Evolutionary conservation across 129 eudicot species (phyloP).

Genomic region (Centrapalus pauciflorus): DNA sequence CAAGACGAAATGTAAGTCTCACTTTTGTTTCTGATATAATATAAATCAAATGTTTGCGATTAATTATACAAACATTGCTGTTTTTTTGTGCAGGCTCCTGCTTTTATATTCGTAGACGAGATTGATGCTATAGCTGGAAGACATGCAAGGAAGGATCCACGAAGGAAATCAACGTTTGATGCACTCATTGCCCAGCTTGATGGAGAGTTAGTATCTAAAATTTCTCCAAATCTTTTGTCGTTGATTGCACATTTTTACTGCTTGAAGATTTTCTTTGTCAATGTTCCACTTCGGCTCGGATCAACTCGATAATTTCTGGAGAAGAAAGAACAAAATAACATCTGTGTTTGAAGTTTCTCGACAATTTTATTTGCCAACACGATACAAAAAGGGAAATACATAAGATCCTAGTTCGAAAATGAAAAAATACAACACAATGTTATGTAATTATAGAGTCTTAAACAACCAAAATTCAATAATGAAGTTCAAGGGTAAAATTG

Average conservation of each 20-base stretch:
- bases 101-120: conserved; percentile 92
- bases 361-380: too few species aligned
- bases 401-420: too few species aligned
- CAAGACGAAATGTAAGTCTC: conserved; percentile 71
- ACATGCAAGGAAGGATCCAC: conserved; percentile 79
- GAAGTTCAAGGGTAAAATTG: too few species aligned
- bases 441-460: too few species aligned
- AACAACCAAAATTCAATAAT: too few species aligned
- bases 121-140: conserved; percentile 97
- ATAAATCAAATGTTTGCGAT: neutral
- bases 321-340: too few species aligned
- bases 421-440: too few species aligned
- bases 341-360: too few species aligned
- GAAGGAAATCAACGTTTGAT: conserved; percentile 76
- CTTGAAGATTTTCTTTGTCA: too few species aligned
- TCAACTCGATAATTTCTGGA: too few species aligned
- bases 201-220: conserved; percentile 73
- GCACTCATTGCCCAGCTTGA: conserved; percentile 85
- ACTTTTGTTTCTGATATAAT: neutral
- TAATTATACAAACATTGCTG: neutral
- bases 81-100: conserved; percentile 66
- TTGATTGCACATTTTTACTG: neutral
- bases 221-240: neutral
- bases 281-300: too few species aligned
- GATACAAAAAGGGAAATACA: too few species aligned